These are phyloP conservation scores for Alternaria sp. DNA, from an alignment of 2,329 filamentous ascomycete genomes.

Conservation along the genomic window DNA sequence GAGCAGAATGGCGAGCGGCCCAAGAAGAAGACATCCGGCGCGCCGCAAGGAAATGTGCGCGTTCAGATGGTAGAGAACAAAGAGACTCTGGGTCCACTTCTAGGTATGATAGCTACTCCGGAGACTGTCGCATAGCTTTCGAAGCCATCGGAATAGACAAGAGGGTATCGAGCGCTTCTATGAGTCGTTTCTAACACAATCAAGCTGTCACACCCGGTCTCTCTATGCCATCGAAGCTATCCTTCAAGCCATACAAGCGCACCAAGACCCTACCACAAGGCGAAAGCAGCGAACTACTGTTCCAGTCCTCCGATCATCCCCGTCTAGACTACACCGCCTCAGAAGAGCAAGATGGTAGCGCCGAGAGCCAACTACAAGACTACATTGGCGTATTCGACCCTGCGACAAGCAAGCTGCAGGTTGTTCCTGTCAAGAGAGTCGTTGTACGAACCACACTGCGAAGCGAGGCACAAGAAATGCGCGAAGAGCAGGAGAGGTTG, in stretches of 20 bases:
- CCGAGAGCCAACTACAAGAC: conserved; percentile 64
- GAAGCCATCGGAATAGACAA: background rate
- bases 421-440: conserved; percentile 63
- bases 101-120: conserved; percentile 52
- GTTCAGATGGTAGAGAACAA: conserved; percentile 59
- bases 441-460: conserved; percentile 62
- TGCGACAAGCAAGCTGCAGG: conserved; percentile 59
- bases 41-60: conserved; percentile 51
- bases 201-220: conserved; percentile 56
- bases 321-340: conserved; percentile 68
- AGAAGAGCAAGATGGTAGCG: conserved; percentile 57
- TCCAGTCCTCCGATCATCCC: conserved; percentile 68
- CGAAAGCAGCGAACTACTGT: conserved; percentile 58
- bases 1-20: conserved; percentile 40
- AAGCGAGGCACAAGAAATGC: conserved; percentile 55
- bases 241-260: conserved; percentile 61
- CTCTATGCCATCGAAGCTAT: conserved; percentile 50
- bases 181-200: background rate
- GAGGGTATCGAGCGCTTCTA: accelerated
- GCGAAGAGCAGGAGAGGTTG: conserved; percentile 40
- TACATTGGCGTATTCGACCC: conserved; percentile 70
- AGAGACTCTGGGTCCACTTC: conserved; percentile 59
- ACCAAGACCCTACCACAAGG: conserved; percentile 40
- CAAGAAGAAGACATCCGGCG: conserved; percentile 57
- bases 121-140: conserved; percentile 3